phyloP scores from a whole-genome alignment of 169 alveolate genomes.

The Plasmodium gallinaceum region DNA sequence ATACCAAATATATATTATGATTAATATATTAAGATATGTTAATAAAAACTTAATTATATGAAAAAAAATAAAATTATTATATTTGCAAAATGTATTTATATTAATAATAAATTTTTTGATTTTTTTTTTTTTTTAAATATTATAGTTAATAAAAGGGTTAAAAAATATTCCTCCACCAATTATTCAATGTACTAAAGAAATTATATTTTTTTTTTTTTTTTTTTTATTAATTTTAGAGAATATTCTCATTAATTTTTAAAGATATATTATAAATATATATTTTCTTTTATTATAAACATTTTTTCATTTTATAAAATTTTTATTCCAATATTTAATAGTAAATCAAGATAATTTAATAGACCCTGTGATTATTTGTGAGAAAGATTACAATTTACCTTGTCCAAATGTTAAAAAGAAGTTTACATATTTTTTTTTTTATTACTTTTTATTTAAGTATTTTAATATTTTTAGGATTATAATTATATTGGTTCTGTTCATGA shows the following conservation, averaged over 20 bases:
- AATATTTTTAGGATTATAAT: conserved; percentile 33
- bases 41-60: neutral
- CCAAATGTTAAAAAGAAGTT: conserved; percentile 81
- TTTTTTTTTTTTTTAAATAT: neutral
- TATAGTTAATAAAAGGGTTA: conserved; percentile 39
- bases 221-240: neutral
- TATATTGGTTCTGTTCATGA: conserved; percentile 53
- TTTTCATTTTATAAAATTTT: neutral
- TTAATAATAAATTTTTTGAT: neutral
- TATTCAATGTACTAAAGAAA: conserved; percentile 37
- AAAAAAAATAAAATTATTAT: no score
- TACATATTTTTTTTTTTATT: conserved; percentile 75
- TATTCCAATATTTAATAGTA: conserved; percentile 11
- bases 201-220: neutral
- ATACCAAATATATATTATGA: neutral
- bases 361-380: conserved; percentile 81
- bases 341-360: conserved; percentile 74
- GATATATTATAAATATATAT: neutral
- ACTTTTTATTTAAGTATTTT: neutral
- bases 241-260: neutral
- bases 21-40: neutral
- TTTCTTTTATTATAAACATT: neutral
- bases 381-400: conserved; percentile 84
- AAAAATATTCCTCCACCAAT: conserved; percentile 57
- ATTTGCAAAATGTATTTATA: no score